Conservation (phyloP, 2,329 filamentous ascomycete species). For the Ceratocystis harringtonii region DNA sequence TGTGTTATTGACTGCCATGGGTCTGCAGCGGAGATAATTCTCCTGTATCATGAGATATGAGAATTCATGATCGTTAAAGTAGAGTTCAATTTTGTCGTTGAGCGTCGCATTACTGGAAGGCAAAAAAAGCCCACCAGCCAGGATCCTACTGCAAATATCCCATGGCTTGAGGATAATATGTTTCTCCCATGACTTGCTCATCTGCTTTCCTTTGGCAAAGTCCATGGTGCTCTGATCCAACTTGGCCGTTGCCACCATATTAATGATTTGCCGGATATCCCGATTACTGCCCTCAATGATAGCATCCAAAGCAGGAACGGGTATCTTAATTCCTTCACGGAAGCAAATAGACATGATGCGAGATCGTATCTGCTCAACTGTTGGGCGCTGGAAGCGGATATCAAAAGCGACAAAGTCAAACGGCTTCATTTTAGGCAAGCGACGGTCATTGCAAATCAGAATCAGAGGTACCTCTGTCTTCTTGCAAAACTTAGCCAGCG, state of each 20-base stretch:
- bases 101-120: slow-evolving; percentile 69
- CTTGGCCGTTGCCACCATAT: slow-evolving; percentile 93
- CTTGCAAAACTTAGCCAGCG: slow-evolving; percentile 84
- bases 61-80: slow-evolving; percentile 98
- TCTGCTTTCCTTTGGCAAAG: slow-evolving; percentile 74
- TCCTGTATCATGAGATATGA: slow-evolving; percentile 96
- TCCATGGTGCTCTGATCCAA: slow-evolving; percentile 67
- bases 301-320: slow-evolving; percentile 70
- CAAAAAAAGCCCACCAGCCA: slow-evolving; percentile 74
- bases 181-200: slow-evolving; percentile 98
- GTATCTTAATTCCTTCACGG: slow-evolving; percentile 76
- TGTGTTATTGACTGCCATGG: slow-evolving; percentile 43
- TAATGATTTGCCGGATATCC: slow-evolving; percentile 95
- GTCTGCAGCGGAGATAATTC: slow-evolving; percentile 81
- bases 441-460: slow-evolving; percentile 92
- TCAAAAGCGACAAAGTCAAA: slow-evolving; percentile 81
- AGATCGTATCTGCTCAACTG: slow-evolving; percentile 77
- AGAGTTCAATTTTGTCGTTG: slow-evolving; percentile 96
- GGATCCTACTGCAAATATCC: slow-evolving; percentile 92
- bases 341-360: slow-evolving; percentile 92
- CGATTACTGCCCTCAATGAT: slow-evolving; percentile 91
- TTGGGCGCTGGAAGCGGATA: slow-evolving; percentile 75
- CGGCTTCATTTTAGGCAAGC: slow-evolving; percentile 91
- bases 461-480: slow-evolving; percentile 92
- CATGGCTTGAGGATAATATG: slow-evolving; percentile 92